Evolutionary conservation across 495 filamentous ascomycete genomes (phyloP).

Genomic region (Talaromyces borbonicus): DNA sequence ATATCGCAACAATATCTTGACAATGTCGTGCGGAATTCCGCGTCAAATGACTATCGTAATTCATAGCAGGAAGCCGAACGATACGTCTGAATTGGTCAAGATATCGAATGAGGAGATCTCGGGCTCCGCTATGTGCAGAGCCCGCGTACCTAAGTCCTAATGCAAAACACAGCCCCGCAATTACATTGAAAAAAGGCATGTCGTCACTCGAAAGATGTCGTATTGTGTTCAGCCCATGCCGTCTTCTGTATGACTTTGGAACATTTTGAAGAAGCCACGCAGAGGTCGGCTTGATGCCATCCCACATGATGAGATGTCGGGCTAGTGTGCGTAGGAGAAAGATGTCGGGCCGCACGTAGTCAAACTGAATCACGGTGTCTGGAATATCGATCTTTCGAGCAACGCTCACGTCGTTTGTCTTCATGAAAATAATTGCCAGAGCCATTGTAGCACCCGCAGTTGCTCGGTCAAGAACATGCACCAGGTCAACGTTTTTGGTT

Average conservation of each 20-base stretch:
- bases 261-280: constrained; percentile 68
- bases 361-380: constrained; percentile 79
- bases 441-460: constrained; percentile 85
- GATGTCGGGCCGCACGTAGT: constrained; percentile 89
- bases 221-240: constrained; percentile 42
- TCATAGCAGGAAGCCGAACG: constrained; percentile 51
- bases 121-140: constrained; percentile 58
- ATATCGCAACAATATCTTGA: constrained; percentile 73
- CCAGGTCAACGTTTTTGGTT: constrained; percentile 75
- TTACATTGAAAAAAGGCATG: constrained; percentile 85
- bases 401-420: constrained; percentile 79
- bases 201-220: constrained; percentile 58
- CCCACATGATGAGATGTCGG: constrained; percentile 92
- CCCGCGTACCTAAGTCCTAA: constrained; percentile 81
- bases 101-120: constrained; percentile 74
- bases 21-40: constrained; percentile 79
- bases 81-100: constrained; percentile 81
- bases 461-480: constrained; percentile 86
- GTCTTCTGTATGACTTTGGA: constrained; percentile 52
- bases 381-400: constrained; percentile 90
- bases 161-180: constrained; percentile 79
- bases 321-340: constrained; percentile 84
- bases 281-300: constrained; percentile 56
- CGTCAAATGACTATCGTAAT: constrained; percentile 74
- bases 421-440: constrained; percentile 94